phyloP scores from a whole-genome alignment of 2,329 filamentous ascomycete genomes.

The Aureobasidium mangrovei region DNA sequence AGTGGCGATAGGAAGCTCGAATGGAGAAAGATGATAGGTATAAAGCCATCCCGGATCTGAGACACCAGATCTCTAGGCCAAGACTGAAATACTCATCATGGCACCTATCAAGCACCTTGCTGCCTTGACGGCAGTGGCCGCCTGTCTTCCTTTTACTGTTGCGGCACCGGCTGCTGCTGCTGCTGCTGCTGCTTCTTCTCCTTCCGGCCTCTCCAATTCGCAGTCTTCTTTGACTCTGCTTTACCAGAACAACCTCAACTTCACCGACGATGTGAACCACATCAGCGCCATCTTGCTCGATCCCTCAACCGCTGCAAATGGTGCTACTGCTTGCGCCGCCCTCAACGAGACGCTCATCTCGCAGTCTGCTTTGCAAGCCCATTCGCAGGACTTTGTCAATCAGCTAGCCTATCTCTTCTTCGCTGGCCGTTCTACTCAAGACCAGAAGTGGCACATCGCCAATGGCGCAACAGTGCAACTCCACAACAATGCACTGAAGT shows the following conservation, averaged over 20 bases:
- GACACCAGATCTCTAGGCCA: neutral
- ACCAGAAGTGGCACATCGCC: constrained; percentile 35
- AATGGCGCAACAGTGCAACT: constrained; percentile 23
- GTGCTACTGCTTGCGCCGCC: constrained; percentile 36
- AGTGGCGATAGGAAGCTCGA: neutral
- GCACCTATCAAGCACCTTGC: constrained; percentile 1
- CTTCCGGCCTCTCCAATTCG: constrained; percentile 24
- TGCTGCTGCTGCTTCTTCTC: neutral
- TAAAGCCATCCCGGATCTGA: neutral
- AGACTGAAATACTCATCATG: neutral
- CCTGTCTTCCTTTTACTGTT: neutral
- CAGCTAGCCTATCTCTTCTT: constrained; percentile 40
- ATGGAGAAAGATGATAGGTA: neutral
- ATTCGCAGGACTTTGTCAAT: constrained; percentile 38
- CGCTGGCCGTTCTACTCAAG: constrained; percentile 29
- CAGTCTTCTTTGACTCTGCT: constrained; percentile 41
- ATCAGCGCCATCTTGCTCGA: constrained; percentile 44
- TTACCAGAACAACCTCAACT: constrained; percentile 49
- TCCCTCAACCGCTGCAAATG: constrained; percentile 30
- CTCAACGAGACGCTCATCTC: constrained; percentile 42
- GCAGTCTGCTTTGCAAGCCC: constrained; percentile 32
- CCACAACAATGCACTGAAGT: neutral
- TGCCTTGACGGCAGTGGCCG: neutral
- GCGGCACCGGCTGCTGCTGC: neutral
- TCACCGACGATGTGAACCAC: constrained; percentile 45